These are phyloP conservation scores for Nelumbo lutea DNA, from an alignment of 164 flowering plant genomes.

Conservation along the genomic window DNA sequence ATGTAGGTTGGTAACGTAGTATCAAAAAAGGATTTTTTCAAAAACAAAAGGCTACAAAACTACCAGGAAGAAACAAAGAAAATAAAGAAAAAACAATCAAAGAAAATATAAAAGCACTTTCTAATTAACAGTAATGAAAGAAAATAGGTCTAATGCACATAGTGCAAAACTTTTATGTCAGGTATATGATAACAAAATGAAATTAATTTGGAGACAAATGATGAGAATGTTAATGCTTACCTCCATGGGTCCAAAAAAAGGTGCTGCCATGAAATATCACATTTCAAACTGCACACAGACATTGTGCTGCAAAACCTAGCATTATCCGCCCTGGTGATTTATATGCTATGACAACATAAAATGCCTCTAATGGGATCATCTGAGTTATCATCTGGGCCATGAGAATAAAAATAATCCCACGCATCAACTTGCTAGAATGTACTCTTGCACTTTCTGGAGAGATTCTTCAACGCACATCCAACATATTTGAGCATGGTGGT, in stretches of 20 bases:
- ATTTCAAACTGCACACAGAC: too few species aligned
- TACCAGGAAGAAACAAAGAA: too few species aligned
- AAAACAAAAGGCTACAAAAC: too few species aligned
- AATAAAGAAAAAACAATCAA: too few species aligned
- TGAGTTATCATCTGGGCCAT: neutral
- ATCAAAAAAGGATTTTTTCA: too few species aligned
- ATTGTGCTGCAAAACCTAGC: neutral
- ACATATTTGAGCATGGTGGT: slow-evolving; percentile 69
- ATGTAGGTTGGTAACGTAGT: too few species aligned
- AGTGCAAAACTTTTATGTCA: neutral
- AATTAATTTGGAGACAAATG: neutral
- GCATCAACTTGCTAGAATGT: neutral
- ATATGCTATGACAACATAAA: neutral
- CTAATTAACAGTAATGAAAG: neutral
- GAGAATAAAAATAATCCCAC: neutral
- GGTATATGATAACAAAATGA: neutral
- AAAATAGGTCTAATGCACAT: neutral
- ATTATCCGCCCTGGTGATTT: neutral
- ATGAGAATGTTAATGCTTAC: too few species aligned
- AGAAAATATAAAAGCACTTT: neutral
- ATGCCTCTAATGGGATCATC: neutral
- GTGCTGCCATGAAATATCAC: too few species aligned
- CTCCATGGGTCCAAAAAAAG: too few species aligned
- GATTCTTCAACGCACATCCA: slow-evolving; percentile 78
- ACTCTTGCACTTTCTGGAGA: slow-evolving; percentile 54